Evolutionary conservation across 352 stramenopile genomes (phyloP).

Genomic region (Phytopythium litorale): DNA sequence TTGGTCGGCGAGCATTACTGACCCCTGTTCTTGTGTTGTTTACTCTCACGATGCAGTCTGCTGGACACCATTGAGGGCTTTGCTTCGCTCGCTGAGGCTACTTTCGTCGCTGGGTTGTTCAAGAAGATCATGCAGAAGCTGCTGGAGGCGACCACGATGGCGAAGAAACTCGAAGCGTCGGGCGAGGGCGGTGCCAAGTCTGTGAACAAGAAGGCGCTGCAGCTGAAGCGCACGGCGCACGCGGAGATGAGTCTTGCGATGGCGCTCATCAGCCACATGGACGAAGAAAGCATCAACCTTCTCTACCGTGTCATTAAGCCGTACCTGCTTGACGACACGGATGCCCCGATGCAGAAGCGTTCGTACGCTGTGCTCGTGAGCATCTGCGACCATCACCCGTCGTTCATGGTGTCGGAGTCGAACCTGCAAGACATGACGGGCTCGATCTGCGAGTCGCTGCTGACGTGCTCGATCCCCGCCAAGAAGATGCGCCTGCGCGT

Average conservation of each 20-base stretch:
- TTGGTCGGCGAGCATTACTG: background rate
- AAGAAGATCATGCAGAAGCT: conserved; percentile 90
- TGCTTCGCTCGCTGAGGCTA: conserved; percentile 61
- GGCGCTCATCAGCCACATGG: conserved; percentile 74
- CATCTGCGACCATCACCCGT: conserved; percentile 83
- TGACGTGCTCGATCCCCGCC: conserved; percentile 93
- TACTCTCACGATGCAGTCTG: conserved; percentile 10
- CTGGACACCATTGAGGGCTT: conserved; percentile 83
- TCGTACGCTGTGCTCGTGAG: conserved; percentile 82
- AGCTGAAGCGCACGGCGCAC: conserved; percentile 65
- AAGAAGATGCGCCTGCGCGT: conserved; percentile 95
- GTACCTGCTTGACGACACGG: conserved; percentile 83
- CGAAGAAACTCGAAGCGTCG: conserved; percentile 53
- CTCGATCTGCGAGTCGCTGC: conserved; percentile 91
- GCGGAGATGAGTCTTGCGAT: conserved; percentile 77
- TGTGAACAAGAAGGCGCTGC: conserved; percentile 35
- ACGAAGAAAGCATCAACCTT: conserved; percentile 67
- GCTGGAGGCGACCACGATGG: conserved; percentile 76
- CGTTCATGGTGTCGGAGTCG: conserved; percentile 69
- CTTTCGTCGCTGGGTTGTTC: conserved; percentile 69
- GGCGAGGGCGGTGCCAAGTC: conserved; percentile 24
- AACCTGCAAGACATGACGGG: conserved; percentile 92
- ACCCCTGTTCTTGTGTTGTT: background rate
- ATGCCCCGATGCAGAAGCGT: conserved; percentile 86
- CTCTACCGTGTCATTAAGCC: conserved; percentile 89